A percentile compares a stretch with the other conserved stretches of the same genome.
Evolutionary conservation across 257 asterid genomes (phyloP).

Genomic region (Leptodermis oblonga): DNA sequence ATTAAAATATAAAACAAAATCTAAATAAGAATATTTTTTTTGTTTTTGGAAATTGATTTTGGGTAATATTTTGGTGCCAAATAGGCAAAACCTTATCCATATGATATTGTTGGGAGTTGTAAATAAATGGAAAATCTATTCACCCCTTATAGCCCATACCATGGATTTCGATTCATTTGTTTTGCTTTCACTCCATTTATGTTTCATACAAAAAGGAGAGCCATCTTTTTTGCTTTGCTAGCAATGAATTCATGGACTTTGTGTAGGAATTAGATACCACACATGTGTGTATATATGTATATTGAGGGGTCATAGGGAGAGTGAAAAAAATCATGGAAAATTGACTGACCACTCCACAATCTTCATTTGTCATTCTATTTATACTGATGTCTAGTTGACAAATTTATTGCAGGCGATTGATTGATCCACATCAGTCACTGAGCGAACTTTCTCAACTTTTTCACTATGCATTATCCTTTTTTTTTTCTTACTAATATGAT

Average conservation of each 20-base stretch:
- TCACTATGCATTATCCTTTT: too few species aligned
- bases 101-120: background rate
- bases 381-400: too few species aligned
- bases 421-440: too few species aligned
- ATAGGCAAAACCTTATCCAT: slow-evolving; percentile 4
- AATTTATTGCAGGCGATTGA: too few species aligned
- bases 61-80: background rate
- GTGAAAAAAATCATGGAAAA: too few species aligned
- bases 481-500: too few species aligned
- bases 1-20: background rate
- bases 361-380: too few species aligned
- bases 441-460: too few species aligned
- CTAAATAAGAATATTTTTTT: background rate
- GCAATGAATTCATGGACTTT: background rate
- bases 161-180: slow-evolving; percentile 17
- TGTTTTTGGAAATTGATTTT: background rate
- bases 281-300: too few species aligned
- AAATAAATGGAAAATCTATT: slow-evolving; percentile 35
- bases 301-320: too few species aligned
- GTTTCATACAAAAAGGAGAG: background rate
- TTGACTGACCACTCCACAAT: too few species aligned
- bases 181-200: background rate
- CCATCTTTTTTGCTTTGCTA: background rate
- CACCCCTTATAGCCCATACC: slow-evolving; percentile 21
- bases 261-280: background rate